Percentiles rank a stretch among this genome's conserved stretches.
Evolutionary conservation across 441 rosid species (phyloP).

Genomic region (Populus tomentosa): DNA sequence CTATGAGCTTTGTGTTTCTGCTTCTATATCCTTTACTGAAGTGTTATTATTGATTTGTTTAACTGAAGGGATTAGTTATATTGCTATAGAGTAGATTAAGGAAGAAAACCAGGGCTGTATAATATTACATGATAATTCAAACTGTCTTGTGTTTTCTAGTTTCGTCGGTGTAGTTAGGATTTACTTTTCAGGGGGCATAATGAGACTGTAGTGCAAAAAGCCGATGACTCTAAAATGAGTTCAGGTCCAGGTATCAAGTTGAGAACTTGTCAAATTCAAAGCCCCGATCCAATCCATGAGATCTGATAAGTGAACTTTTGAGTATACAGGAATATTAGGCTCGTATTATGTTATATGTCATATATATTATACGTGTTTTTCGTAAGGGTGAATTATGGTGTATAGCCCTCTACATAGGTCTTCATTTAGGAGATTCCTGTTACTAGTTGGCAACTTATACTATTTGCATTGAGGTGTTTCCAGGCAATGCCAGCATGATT

Average conservation of each 20-base stretch:
- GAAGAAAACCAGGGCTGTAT: neutral
- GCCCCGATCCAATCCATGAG: neutral
- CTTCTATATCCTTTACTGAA: neutral
- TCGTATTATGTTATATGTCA: neutral
- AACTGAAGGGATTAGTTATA: neutral
- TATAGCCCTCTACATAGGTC: neutral
- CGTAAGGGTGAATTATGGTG: neutral
- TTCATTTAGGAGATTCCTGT: neutral
- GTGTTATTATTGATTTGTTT: neutral
- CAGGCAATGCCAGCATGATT: constrained; percentile 53
- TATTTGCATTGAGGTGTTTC: constrained; percentile 2
- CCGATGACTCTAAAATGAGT: no score
- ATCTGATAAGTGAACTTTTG: neutral
- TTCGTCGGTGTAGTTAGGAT: neutral
- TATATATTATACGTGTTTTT: neutral
- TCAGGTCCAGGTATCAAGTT: neutral
- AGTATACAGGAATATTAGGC: neutral
- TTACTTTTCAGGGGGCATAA: neutral
- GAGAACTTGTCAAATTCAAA: neutral
- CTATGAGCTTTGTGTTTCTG: neutral
- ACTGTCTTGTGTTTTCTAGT: neutral
- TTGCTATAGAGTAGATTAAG: neutral
- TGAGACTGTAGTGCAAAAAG: neutral
- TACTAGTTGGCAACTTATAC: constrained; percentile 7
- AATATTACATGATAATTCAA: neutral